A percentile compares a stretch with the other conserved stretches of the same genome.
Conservation (phyloP, 345 rosid genomes). For the Citrus trifoliata region DNA sequence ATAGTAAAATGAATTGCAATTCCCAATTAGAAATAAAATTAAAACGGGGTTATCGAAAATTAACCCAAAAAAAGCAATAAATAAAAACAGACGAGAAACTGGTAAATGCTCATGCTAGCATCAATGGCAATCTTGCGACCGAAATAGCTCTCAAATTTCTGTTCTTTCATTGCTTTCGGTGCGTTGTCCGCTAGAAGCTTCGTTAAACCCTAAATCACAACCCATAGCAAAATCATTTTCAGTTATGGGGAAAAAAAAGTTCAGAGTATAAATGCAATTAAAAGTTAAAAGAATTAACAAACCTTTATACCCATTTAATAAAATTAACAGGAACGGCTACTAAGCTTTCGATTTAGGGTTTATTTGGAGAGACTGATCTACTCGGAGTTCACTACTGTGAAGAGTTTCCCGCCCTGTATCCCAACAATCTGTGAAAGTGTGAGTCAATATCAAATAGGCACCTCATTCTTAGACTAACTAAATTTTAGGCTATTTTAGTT, state of each 20-base stretch:
- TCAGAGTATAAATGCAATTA: neutral
- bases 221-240: neutral
- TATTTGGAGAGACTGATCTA: neutral
- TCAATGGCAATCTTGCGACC: conserved; percentile 94
- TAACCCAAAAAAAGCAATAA: neutral
- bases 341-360: neutral
- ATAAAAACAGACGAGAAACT: conserved; percentile 64
- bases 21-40: neutral
- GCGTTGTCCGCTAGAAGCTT: conserved; percentile 96
- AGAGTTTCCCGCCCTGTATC: neutral
- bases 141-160: conserved; percentile 85
- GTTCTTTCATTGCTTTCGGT: conserved; percentile 85
- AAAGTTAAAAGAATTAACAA: neutral
- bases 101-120: conserved; percentile 99
- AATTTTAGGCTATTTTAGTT: no score
- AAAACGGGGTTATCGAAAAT: neutral
- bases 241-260: no score
- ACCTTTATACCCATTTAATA: conserved; percentile 5
- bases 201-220: conserved; percentile 73
- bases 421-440: no score
- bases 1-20: neutral
- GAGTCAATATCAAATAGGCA: no score
- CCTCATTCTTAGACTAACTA: no score
- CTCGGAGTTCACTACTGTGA: neutral
- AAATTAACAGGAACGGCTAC: neutral